These are phyloP conservation scores for Clohesyomyces aquaticus DNA, from an alignment of 495 filamentous ascomycete species.

Conservation along the genomic window DNA sequence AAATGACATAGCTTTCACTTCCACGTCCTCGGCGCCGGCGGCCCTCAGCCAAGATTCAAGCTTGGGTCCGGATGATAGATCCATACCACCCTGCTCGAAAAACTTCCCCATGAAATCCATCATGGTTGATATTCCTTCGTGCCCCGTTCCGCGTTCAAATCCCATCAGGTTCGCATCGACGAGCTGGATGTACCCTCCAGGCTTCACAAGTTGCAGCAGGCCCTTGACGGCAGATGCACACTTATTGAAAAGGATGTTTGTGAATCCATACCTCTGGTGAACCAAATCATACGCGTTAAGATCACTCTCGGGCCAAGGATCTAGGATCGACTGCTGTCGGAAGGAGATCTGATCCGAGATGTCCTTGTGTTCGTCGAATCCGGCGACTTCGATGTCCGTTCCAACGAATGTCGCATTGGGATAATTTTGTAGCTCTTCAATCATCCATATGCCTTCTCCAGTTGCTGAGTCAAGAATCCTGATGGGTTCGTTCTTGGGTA, in stretches of 20 bases:
- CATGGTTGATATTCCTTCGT: slow-evolving; percentile 14
- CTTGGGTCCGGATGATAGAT: slow-evolving; percentile 11
- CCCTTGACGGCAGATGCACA: slow-evolving; percentile 7
- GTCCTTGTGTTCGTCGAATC: slow-evolving; percentile 10
- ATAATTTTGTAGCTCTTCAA: slow-evolving; percentile 9
- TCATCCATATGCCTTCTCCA: slow-evolving; percentile 25
- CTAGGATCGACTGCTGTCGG: slow-evolving; percentile 10
- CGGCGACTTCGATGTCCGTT: slow-evolving; percentile 10
- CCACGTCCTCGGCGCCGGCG: slow-evolving; percentile 18
- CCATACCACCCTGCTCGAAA: slow-evolving; percentile 17
- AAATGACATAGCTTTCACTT: slow-evolving; percentile 12
- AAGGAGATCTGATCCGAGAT: slow-evolving; percentile 17
- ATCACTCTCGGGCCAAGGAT: slow-evolving; percentile 16
- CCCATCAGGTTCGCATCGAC: slow-evolving; percentile 20
- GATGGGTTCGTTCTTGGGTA: slow-evolving; percentile 12
- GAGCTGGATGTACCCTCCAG: slow-evolving; percentile 28
- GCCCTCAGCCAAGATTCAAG: slow-evolving; percentile 15
- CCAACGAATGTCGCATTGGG: slow-evolving; percentile 26
- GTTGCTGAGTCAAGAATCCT: slow-evolving; percentile 26
- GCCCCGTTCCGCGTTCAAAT: slow-evolving; percentile 7
- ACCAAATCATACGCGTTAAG: slow-evolving; percentile 28
- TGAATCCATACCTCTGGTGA: slow-evolving; percentile 24
- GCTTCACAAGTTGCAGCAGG: slow-evolving; percentile 18
- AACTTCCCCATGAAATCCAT: slow-evolving; percentile 29
- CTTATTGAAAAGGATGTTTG: slow-evolving; percentile 2